Base-by-base conservation (phyloP, 2,329 filamentous ascomycete genomes). In the Monosporascus sp. region DNA sequence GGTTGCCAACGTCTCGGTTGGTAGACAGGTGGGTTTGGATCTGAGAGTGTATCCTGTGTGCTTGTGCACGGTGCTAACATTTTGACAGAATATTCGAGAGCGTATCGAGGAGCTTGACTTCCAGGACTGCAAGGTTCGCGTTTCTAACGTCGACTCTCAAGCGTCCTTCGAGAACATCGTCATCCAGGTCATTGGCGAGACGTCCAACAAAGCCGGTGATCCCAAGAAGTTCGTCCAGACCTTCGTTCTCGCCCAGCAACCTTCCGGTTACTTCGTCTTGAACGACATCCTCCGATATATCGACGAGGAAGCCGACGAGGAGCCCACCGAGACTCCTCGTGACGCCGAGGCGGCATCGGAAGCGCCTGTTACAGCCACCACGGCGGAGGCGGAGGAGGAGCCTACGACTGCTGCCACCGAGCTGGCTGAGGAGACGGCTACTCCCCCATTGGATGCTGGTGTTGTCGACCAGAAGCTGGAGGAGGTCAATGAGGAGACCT, bases 211-310 rank as follows among this genome's bases (percentile, higher is more conserved):
- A 74, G 85, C 84, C 48, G 86, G 87, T 59, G 90, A 94, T 55
- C 90, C 93, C 66, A 92, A 90, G 79, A 97, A 97, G 73, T 99
- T 99, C 68, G 88, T 92, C 41, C 94, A 99, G 80, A 97, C 93
- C 50, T 99, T 99, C 65, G 90, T 99, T 58, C 88, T 99, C 58
- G 94, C 94, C 48, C 86, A 93, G 73, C 94, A 99, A 76, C 91
- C 91, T 49, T 96, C 93, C 53, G 94, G 94, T 59, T 99, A 97
- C 79, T 99, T 96, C 65, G 93, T 99, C 36, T 83, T 99, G 64
- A 99, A 99, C 73, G 94, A 99, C 69, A 96, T 99, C 70, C 91
- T 97, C 20, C 84, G 94, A 64, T 97, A 95, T 74, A 86, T 99
- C 61, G 85, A 87, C 60, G 90, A 94, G 57, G 89, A 93, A 64